Percentiles rank a stretch among this genome's conserved stretches.
Evolutionary conservation across 169 alveolate genomes (phyloP).

Genomic region (Cryptosporidium parvum): DNA sequence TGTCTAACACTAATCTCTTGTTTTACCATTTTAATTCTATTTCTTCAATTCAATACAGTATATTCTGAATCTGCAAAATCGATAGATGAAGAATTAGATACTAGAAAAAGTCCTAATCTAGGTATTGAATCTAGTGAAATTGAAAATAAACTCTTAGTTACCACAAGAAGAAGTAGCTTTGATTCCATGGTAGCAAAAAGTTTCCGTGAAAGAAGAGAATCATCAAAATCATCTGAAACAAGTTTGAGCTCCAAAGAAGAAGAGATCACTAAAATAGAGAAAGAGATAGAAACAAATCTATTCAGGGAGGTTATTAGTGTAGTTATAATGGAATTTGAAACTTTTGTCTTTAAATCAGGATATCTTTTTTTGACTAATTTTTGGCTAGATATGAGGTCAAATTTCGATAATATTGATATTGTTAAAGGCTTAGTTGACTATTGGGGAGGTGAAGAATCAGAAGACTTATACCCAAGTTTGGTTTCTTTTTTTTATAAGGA

Average conservation of each 20-base stretch:
- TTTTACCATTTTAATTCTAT: neutral
- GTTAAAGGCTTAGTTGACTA: neutral
- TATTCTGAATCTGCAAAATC: neutral
- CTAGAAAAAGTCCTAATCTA: neutral
- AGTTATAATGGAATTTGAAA: neutral
- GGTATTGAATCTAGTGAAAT: neutral
- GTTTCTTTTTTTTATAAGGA: neutral
- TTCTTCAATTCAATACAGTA: neutral
- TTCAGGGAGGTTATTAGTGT: neutral
- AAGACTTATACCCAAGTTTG: neutral
- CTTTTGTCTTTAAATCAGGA: neutral
- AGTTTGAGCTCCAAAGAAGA: neutral
- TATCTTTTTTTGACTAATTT: neutral
- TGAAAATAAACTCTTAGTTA: neutral
- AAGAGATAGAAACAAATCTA: neutral
- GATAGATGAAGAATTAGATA: neutral
- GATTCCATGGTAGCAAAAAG: neutral
- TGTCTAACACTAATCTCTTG: neutral
- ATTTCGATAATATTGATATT: neutral
- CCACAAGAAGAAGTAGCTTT: neutral
- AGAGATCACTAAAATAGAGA: neutral
- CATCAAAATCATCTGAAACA: neutral
- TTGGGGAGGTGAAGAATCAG: neutral
- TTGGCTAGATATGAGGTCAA: constrained; percentile 1
- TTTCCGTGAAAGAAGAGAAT: neutral